phyloP scores from a whole-genome alignment of 176 grass and related monocot species.

The Tillandsia leiboldiana region DNA sequence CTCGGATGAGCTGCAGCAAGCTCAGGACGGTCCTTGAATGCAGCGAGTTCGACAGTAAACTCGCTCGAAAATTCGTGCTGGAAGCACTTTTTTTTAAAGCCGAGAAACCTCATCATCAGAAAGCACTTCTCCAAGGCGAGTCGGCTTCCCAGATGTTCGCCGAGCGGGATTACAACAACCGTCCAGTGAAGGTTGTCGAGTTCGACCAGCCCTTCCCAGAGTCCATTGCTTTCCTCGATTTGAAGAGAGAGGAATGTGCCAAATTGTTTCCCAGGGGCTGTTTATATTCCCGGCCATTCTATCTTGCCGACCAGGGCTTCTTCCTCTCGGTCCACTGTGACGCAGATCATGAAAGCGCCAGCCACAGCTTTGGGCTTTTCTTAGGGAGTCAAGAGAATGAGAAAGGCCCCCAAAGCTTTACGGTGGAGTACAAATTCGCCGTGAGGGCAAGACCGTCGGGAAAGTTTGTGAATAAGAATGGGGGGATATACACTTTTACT shows the following conservation, averaged over 20 bases:
- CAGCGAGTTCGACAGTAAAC: constrained; percentile 49
- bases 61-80: constrained; percentile 40
- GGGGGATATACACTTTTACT: constrained; percentile 71
- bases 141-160: constrained; percentile 24
- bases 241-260: constrained; percentile 61
- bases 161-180: constrained; percentile 53
- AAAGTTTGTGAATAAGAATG: constrained; percentile 59
- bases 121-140: constrained; percentile 33
- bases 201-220: constrained; percentile 63
- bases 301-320: constrained; percentile 66
- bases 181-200: constrained; percentile 66
- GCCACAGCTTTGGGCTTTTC: constrained; percentile 59
- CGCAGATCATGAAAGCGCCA: constrained; percentile 36
- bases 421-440: constrained; percentile 61
- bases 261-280: constrained; percentile 42
- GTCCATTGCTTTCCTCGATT: constrained; percentile 67
- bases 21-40: constrained; percentile 54
- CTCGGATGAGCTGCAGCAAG: constrained; percentile 62
- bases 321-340: constrained; percentile 54
- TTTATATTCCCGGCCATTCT: constrained; percentile 58
- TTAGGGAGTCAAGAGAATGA: constrained; percentile 68
- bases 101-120: constrained; percentile 41
- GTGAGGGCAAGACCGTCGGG: constrained; percentile 40
- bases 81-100: constrained; percentile 65
- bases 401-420: constrained; percentile 73